Evolutionary conservation across 2,329 filamentous ascomycete species (phyloP), one percentile per base, ranked within the genome.

Genomic region (Coleophoma crateriformis): DNA sequence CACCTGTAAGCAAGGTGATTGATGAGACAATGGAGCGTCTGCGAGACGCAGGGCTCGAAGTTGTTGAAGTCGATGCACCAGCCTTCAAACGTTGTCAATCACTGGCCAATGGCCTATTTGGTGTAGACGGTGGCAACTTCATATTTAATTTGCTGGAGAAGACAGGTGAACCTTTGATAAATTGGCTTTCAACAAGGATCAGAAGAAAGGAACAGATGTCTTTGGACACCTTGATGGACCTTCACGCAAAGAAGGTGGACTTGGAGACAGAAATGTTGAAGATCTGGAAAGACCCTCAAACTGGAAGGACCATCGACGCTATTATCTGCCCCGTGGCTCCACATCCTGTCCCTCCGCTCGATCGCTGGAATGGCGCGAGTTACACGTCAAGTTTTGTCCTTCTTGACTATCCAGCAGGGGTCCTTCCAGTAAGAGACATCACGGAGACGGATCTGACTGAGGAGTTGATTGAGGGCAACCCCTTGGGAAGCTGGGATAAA

Each of bases 281-380:
- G 22, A 74, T 85, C 48, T 87, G 82, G 82, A 72, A 69, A 53
- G 62, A 71, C 58, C 58, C 61, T 7, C 60, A 65, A 47, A 65
- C 68, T 13, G 68, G 70, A 34, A 61, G 62, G 42, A 63, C 61
- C 4, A 67, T 86, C 7, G 82, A 86, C 67, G 79, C 80, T 0
- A 75, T 87, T 46, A 74, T 87, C 49, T 81, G 76, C 53, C 83
- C 82, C 0, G 70, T 84, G 0, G 82, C 82, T 13, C 81, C 82
- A 2, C 83, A 87, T 62, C 79, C 82, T 0, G 74, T 82, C 0
- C 79, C 82, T 1, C 71, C 75, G 10, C 75, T 83, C 48, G 83
- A 87, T 65, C 68, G 74, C 2, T 86, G 80, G 66, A 83, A 84
- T 61, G 76, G 75, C 0, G 76, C 80, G 0, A 77, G 80, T 50